phyloP scores from a whole-genome alignment of 768 basidiomycete genomes.

The Boletus pseudopeckii region DNA sequence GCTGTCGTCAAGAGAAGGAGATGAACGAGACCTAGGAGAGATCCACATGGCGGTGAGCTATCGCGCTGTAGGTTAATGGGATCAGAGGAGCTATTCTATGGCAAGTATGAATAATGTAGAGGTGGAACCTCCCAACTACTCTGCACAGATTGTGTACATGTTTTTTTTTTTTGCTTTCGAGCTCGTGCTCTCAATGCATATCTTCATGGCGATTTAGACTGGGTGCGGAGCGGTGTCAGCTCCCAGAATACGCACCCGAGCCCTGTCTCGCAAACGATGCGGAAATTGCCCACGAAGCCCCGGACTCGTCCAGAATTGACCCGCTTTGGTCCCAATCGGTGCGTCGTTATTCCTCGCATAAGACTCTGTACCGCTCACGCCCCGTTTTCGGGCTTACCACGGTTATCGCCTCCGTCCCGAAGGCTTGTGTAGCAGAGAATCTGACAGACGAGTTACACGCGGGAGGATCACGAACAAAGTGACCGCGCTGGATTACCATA shows the following conservation, averaged over 20 bases:
- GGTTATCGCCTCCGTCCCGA: neutral
- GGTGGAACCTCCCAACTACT: slow-evolving; percentile 25
- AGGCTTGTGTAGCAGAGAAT: neutral
- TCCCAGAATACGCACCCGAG: neutral
- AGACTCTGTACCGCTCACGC: no score
- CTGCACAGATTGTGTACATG: slow-evolving; percentile 24
- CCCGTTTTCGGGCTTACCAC: no score
- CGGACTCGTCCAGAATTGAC: neutral
- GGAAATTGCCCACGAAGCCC: neutral
- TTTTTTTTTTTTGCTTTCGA: slow-evolving; percentile 14
- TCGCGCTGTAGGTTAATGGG: slow-evolving; percentile 21
- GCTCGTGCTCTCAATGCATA: slow-evolving; percentile 13
- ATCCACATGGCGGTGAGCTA: neutral
- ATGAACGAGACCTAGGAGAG: slow-evolving; percentile 31
- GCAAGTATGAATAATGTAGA: slow-evolving; percentile 23
- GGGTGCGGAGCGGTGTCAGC: neutral
- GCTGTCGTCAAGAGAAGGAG: slow-evolving; percentile 46
- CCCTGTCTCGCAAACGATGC: neutral
- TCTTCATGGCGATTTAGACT: neutral
- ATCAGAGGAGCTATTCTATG: slow-evolving; percentile 27
- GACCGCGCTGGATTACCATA: neutral
- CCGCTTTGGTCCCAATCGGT: neutral
- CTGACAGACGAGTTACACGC: neutral
- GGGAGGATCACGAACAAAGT: no score
- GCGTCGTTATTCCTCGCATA: neutral